phyloP scores from a whole-genome alignment of 352 stramenopile species.

The Proteromonas lacertae region DNA sequence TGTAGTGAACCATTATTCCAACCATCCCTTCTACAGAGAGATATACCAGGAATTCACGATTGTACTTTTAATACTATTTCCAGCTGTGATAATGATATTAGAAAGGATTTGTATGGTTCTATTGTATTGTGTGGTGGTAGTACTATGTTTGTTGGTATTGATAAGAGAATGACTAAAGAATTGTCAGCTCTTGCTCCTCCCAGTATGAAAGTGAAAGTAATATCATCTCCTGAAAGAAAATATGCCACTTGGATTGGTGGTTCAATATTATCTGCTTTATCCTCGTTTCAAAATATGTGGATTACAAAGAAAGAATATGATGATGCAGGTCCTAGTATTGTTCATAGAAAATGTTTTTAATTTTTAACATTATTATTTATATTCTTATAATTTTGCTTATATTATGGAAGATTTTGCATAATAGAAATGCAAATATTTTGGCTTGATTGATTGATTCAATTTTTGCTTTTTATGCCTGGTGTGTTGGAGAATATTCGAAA shows the following conservation, averaged over 20 bases:
- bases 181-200: constrained; percentile 42
- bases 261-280: constrained; percentile 72
- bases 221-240: constrained; percentile 56
- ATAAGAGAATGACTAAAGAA: constrained; percentile 61
- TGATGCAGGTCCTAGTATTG: constrained; percentile 67
- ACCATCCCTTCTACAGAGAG: constrained; percentile 51
- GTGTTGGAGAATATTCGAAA: no score
- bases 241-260: no score
- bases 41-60: constrained; percentile 43
- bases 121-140: constrained; percentile 77
- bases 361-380: constrained; percentile 3
- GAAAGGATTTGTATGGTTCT: constrained; percentile 70
- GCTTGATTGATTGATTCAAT: no score
- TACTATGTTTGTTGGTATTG: constrained; percentile 74
- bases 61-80: constrained; percentile 48
- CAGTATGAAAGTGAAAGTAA: constrained; percentile 79
- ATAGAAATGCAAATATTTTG: no score
- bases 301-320: constrained; percentile 88
- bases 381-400: neutral
- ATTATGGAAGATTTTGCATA: no score
- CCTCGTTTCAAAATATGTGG: constrained; percentile 90
- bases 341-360: constrained; percentile 80
- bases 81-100: constrained; percentile 56
- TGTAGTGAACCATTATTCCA: constrained; percentile 78
- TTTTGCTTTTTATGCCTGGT: no score